Evolutionary conservation across 306 rosid genomes (phyloP).

Genomic region (Hippophae gyantsensis): DNA sequence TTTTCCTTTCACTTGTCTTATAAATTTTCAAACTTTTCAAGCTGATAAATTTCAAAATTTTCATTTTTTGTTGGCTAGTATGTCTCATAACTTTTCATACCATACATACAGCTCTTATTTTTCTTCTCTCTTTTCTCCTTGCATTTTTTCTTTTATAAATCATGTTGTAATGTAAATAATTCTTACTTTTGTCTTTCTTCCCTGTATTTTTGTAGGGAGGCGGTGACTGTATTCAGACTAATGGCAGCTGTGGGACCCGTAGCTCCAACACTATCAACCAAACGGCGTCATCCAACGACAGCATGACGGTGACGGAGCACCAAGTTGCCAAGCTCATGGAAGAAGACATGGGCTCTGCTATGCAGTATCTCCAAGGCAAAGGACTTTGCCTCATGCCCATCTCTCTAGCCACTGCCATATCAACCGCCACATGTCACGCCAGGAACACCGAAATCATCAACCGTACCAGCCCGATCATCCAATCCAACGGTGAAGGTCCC

Average conservation of each 20-base stretch:
- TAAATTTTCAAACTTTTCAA: constrained; percentile 1
- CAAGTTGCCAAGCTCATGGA: constrained; percentile 94
- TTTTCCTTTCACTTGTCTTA: not conserved
- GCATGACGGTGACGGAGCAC: constrained; percentile 73
- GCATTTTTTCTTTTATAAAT: constrained; percentile 4
- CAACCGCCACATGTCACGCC: constrained; percentile 74
- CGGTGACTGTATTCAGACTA: constrained; percentile 57
- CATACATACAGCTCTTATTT: not conserved
- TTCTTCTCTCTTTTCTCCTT: constrained; percentile 3
- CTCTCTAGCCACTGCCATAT: constrained; percentile 83
- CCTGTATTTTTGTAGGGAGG: constrained; percentile 37
- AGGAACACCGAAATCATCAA: constrained; percentile 41
- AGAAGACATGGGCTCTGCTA: constrained; percentile 98
- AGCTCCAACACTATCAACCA: constrained; percentile 26
- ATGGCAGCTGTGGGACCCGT: constrained; percentile 24
- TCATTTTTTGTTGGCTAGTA: not conserved
- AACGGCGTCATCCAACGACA: constrained; percentile 50
- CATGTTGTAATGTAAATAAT: constrained; percentile 1
- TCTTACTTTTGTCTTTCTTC: constrained; percentile 14
- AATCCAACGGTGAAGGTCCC: constrained; percentile 64
- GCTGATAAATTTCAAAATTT: constrained; percentile 4
- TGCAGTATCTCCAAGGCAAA: constrained; percentile 93
- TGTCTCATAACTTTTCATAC: too few species aligned
- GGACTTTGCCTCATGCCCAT: constrained; percentile 99
- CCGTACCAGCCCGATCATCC: not conserved